Percentiles rank a stretch among this genome's conserved stretches.
These are phyloP conservation scores for Aspergillus pseudoviridinutans DNA, from an alignment of 2,329 filamentous ascomycete species.

Conservation along the genomic window DNA sequence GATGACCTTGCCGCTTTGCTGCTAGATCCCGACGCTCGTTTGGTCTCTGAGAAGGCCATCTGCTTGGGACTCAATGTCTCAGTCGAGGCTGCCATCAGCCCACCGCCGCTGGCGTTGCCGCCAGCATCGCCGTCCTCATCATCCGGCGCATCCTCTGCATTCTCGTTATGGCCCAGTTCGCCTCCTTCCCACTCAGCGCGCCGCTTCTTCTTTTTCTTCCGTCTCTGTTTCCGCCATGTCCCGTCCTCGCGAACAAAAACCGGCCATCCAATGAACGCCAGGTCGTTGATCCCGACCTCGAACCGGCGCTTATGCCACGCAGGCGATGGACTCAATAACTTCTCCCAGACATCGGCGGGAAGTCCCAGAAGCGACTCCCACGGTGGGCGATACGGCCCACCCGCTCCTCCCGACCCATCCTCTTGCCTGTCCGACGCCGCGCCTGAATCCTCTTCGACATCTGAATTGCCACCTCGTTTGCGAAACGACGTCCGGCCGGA, in stretches of 20 bases:
- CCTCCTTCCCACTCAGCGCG: constrained; percentile 28
- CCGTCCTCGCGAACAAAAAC: constrained; percentile 77
- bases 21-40: constrained; percentile 20
- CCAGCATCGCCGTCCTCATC: constrained; percentile 25
- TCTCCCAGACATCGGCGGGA: constrained; percentile 72
- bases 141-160: constrained; percentile 29
- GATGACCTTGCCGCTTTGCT: constrained; percentile 17
- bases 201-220: constrained; percentile 38
- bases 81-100: constrained; percentile 27
- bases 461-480: constrained; percentile 28
- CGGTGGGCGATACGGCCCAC: constrained; percentile 24
- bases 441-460: constrained; percentile 31
- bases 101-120: constrained; percentile 12
- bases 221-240: constrained; percentile 66
- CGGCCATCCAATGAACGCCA: constrained; percentile 78
- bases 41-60: constrained; percentile 20
- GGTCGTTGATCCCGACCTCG: constrained; percentile 74
- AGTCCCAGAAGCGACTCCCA: constrained; percentile 67
- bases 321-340: constrained; percentile 69
- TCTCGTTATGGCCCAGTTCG: constrained; percentile 35
- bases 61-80: constrained; percentile 20
- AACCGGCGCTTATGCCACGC: constrained; percentile 79
- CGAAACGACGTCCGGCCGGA: constrained; percentile 27
- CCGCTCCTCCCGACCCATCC: constrained; percentile 17
- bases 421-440: constrained; percentile 26